These are phyloP conservation scores for Triticum aestivum DNA, from an alignment of 176 grass and related monocot genomes.

Conservation along the genomic window IWGSC_CS_RefSeq_v2.1 NC_057814.1:212352721-212353220, in stretches of 20 bases:
- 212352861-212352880: background rate
- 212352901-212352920: slow-evolving; percentile 9
- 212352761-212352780: slow-evolving; percentile 12
- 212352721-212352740: background rate
- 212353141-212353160: slow-evolving; percentile 48
- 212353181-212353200: slow-evolving; percentile 36
- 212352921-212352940: background rate
- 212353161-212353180: slow-evolving; percentile 42
- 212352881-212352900: background rate
- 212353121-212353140: slow-evolving; percentile 49
- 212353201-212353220: slow-evolving; percentile 35
- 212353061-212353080: slow-evolving; percentile 39
- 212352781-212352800: slow-evolving; percentile 21
- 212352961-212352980: background rate
- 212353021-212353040: slow-evolving; percentile 49
- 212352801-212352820: background rate
- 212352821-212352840: slow-evolving; percentile 12
- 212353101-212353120: slow-evolving; percentile 59
- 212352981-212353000: background rate
- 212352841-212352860: background rate
- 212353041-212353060: slow-evolving; percentile 30
- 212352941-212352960: slow-evolving; percentile 14
- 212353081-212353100: slow-evolving; percentile 63
- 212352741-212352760: background rate
- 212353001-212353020: background rate